These are phyloP conservation scores for Pisolithus thermaeus DNA, from an alignment of 1,284 basidiomycete species.

Conservation along the genomic window DNA sequence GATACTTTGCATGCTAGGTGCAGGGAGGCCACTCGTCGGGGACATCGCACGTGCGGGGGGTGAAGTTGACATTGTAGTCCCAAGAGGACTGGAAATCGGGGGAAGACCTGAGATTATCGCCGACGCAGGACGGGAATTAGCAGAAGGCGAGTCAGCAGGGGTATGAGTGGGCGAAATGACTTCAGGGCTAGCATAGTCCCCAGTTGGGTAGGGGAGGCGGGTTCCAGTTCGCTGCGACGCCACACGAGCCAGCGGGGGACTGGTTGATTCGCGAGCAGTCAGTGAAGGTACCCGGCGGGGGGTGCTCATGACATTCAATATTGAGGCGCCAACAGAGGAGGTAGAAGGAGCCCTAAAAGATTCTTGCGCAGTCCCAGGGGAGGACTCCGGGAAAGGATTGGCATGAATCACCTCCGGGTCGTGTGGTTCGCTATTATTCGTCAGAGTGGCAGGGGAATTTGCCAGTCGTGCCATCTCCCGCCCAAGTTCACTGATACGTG, in stretches of 20 bases:
- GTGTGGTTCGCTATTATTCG: constrained; percentile 45
- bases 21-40: constrained; percentile 26
- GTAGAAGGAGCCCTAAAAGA: constrained; percentile 22
- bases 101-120: constrained; percentile 27
- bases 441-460: constrained; percentile 49
- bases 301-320: constrained; percentile 19
- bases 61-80: constrained; percentile 15
- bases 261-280: constrained; percentile 55
- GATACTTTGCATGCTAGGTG: constrained; percentile 28
- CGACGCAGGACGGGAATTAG: constrained; percentile 20
- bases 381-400: constrained; percentile 35
- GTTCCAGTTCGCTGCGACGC: constrained; percentile 35
- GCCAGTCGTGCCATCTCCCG: constrained; percentile 71
- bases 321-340: constrained; percentile 12
- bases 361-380: constrained; percentile 28
- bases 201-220: constrained; percentile 71
- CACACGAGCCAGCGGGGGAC: constrained; percentile 49
- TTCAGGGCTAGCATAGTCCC: constrained; percentile 66
- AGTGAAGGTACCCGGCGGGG: constrained; percentile 29
- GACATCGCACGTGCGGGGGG: constrained; percentile 20
- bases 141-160: constrained; percentile 52
- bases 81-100: constrained; percentile 20
- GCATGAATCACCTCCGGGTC: constrained; percentile 38
- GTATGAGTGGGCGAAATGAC: constrained; percentile 41
- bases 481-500: constrained; percentile 65